Base-by-base conservation (phyloP, 1,139 yeast species). In the Maudiozyma humilis region DNA sequence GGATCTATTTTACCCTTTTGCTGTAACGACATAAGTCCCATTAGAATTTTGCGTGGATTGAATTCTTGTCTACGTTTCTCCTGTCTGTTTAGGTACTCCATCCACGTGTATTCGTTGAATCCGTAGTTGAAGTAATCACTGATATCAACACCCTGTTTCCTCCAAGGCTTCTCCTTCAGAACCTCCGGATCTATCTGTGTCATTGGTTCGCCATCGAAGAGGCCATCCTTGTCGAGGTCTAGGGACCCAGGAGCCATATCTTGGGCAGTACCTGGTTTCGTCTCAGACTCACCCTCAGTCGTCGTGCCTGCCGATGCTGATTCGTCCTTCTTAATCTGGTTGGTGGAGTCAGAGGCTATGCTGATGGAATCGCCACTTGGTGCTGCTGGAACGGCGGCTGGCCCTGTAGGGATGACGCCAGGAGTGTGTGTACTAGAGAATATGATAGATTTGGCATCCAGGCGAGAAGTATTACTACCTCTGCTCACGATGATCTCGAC, bases 51-150 rank as follows among this genome's bases (percentile, higher is more conserved):
- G 39, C 65, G 67, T 12, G 69, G 94, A 51, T 85, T 83, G 66
- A 79, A 87, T 50, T 83, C 91, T 7, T 84, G 81, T 46, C 94
- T 73, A 41, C 83, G 62, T 51, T 79, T 81, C 63, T 88, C 96
- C 60, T 89, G 96, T 62, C 87, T 87, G 42, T 82, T 73, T 53
- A 95, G 82, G 65, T 91, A 91, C 18, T 93, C 89, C 42, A 85
- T 79, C 99, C 99, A 91, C 14, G 96, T 84, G 51, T 85, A 76
- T 66, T 91, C 99, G 62, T 93, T 95, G 61, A 91, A 91, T 2
- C 98, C 98, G 57, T 82, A 91, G 65, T 91, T 91, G 70, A 91
- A 91, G 63, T 88, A 91, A 64, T 91, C 98, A 2, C 95, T 78
- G 36, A 86, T 70, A 64, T 91, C 96, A 2, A 96, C 95, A 42